These are phyloP conservation scores for Phytophthora chlamydospora DNA, from an alignment of 352 stramenopile species.

Conservation along the genomic window DNA sequence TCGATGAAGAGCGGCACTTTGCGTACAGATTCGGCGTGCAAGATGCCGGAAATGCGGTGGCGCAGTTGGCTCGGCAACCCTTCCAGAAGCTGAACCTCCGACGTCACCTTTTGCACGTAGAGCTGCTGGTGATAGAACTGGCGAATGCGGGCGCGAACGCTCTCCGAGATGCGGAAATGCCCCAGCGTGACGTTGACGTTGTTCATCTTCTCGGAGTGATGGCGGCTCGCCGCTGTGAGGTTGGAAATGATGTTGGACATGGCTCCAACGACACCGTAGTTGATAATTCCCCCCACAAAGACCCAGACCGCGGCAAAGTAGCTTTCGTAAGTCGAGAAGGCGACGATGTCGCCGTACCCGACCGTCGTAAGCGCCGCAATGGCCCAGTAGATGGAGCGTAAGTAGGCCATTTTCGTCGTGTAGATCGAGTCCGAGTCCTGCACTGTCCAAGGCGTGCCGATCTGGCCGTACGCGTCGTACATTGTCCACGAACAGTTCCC, in stretches of 20 bases:
- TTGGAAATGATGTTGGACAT: slow-evolving; percentile 86
- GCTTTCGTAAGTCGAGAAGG: slow-evolving; percentile 73
- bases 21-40: slow-evolving; percentile 72
- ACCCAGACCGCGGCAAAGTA: slow-evolving; percentile 73
- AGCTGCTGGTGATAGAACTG: slow-evolving; percentile 83
- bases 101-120: slow-evolving; percentile 76
- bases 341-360: slow-evolving; percentile 80
- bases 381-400: slow-evolving; percentile 77
- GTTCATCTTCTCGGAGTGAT: slow-evolving; percentile 77
- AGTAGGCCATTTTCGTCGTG: slow-evolving; percentile 63
- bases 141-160: slow-evolving; percentile 62
- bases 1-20: slow-evolving; percentile 69
- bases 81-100: slow-evolving; percentile 61
- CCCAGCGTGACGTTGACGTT: slow-evolving; percentile 66
- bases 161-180: slow-evolving; percentile 65
- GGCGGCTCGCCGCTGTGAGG: slow-evolving; percentile 56
- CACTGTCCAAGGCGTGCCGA: slow-evolving; percentile 49
- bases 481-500: slow-evolving; percentile 80
- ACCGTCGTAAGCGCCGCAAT: slow-evolving; percentile 78
- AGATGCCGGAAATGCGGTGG: slow-evolving; percentile 70
- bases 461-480: slow-evolving; percentile 71
- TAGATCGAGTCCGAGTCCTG: slow-evolving; percentile 48
- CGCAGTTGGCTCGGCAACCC: slow-evolving; percentile 62
- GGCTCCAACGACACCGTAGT: slow-evolving; percentile 75
- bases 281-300: slow-evolving; percentile 75